Conservation (phyloP, 1,284 basidiomycete species). For the Puccinia triticina region DNA sequence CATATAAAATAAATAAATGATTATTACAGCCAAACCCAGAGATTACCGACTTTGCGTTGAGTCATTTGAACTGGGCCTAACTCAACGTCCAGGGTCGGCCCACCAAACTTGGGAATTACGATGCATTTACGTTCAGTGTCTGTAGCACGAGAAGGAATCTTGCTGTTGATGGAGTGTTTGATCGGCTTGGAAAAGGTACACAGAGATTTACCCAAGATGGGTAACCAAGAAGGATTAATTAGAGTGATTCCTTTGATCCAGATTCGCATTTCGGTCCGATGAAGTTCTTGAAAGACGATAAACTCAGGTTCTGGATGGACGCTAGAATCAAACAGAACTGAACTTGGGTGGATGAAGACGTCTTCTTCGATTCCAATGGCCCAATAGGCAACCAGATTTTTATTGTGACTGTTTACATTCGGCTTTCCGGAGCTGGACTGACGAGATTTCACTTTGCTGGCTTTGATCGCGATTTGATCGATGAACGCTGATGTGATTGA, state of each 20-base stretch:
- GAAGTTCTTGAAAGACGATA: constrained; percentile 80
- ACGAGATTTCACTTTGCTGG: constrained; percentile 70
- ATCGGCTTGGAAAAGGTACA: constrained; percentile 87
- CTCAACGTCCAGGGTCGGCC: constrained; percentile 52
- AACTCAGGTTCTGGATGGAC: constrained; percentile 74
- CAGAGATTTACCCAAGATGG: constrained; percentile 74
- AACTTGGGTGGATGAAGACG: constrained; percentile 90
- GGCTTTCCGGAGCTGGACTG: constrained; percentile 65
- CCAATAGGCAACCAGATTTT: constrained; percentile 74
- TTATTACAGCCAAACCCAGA: constrained; percentile 52
- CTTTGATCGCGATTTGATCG: constrained; percentile 91
- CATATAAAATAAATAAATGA: neutral
- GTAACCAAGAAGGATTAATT: constrained; percentile 86
- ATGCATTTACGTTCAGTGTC: constrained; percentile 53
- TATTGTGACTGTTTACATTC: constrained; percentile 73
- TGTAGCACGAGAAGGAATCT: constrained; percentile 12
- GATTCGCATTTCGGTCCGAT: constrained; percentile 69
- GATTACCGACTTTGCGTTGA: constrained; percentile 52
- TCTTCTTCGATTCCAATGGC: constrained; percentile 81
- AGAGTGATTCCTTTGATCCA: constrained; percentile 88
- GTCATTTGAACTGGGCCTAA: constrained; percentile 53
- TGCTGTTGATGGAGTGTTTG: constrained; percentile 62
- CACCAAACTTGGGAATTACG: constrained; percentile 54
- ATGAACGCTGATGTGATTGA: constrained; percentile 87
- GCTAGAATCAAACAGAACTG: constrained; percentile 70